Conservation (phyloP, 306 rosid species). For the Glycyrrhiza uralensis region DNA sequence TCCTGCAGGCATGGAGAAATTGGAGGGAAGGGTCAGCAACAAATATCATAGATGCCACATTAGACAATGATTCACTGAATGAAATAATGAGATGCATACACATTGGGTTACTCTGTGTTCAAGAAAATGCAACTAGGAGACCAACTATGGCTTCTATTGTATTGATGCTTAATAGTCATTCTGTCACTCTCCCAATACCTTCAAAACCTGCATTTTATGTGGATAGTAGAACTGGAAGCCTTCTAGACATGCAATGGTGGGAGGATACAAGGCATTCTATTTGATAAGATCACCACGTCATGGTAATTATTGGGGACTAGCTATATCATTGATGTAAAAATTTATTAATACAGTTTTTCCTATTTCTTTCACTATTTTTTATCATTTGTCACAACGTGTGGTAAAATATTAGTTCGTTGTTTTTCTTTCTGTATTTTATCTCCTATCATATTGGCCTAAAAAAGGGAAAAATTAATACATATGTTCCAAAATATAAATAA, state of each 20-base stretch:
- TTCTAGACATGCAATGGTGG: background rate
- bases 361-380: too few relatives aligned
- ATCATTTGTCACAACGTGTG: too few relatives aligned
- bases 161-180: background rate
- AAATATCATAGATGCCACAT: background rate
- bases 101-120: background rate
- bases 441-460: too few relatives aligned
- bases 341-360: too few relatives aligned
- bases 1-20: background rate
- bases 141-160: conserved; percentile 13
- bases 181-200: background rate
- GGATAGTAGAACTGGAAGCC: background rate
- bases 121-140: background rate
- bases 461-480: too few relatives aligned
- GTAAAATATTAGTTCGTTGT: too few relatives aligned
- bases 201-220: background rate
- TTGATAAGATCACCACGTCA: too few relatives aligned
- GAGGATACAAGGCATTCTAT: too few relatives aligned
- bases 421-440: too few relatives aligned
- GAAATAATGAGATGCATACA: conserved; percentile 9
- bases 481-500: too few relatives aligned
- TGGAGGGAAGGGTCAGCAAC: background rate
- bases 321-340: too few relatives aligned
- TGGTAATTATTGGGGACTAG: too few relatives aligned
- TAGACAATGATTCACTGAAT: background rate